Conservation (phyloP, 768 basidiomycete species). For the Austroboletus festivus region DNA sequence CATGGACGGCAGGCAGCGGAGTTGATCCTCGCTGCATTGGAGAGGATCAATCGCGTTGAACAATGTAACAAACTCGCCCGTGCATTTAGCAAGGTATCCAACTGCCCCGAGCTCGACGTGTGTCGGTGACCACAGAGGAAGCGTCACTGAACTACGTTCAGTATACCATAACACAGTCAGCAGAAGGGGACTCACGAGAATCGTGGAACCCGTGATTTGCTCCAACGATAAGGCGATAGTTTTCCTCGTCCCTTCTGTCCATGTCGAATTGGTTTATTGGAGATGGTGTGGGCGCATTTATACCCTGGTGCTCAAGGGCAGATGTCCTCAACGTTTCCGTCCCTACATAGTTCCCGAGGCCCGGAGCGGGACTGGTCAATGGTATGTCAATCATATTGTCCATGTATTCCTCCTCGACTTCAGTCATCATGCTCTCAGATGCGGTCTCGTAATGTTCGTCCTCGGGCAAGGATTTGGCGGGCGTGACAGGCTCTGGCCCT, state of each 20-base stretch:
- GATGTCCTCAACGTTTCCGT: too few relatives aligned
- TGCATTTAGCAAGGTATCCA: conserved; percentile 67
- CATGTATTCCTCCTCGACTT: conserved; percentile 9
- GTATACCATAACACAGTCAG: not conserved
- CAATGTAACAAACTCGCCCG: conserved; percentile 67
- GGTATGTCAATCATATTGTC: conserved; percentile 16
- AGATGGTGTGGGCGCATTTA: conserved; percentile 24
- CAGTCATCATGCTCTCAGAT: conserved; percentile 22
- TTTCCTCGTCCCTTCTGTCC: conserved; percentile 55
- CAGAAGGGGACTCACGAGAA: conserved; percentile 45
- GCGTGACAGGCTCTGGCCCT: not conserved
- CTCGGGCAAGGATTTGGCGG: conserved; percentile 17
- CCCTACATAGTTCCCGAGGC: not conserved
- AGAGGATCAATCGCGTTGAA: conserved; percentile 64
- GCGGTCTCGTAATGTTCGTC: conserved; percentile 29
- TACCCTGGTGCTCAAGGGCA: not conserved
- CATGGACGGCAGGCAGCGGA: conserved; percentile 53
- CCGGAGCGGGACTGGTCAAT: conserved; percentile 16
- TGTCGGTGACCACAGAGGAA: conserved; percentile 71
- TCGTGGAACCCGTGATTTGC: conserved; percentile 68
- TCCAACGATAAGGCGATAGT: conserved; percentile 54
- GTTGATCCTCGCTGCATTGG: conserved; percentile 40
- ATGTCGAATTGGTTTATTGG: conserved; percentile 37
- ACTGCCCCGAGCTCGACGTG: conserved; percentile 65
- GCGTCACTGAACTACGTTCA: conserved; percentile 41